Evolutionary conservation across 805 yeast species (phyloP).

Genomic region (Lipomyces japonicus): DNA sequence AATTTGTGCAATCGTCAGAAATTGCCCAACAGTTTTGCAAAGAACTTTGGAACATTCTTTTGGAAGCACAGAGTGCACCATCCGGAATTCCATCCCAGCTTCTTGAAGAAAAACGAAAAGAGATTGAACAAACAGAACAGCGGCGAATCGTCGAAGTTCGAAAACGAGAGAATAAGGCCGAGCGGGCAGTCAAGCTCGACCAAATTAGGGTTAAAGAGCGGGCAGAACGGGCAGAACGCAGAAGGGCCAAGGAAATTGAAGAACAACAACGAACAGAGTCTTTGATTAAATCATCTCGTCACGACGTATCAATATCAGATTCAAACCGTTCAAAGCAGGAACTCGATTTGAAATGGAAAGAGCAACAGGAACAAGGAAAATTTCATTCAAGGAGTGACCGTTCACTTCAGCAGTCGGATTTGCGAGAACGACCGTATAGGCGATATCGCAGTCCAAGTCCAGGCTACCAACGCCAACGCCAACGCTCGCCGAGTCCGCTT

Average conservation of each 20-base stretch:
- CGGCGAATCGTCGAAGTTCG: neutral
- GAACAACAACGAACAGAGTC: neutral
- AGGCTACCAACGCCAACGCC: no score
- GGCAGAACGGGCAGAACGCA: neutral
- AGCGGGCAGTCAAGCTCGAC: slow-evolving; percentile 5
- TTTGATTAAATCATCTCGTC: no score
- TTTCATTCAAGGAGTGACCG: no score
- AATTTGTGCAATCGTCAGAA: neutral
- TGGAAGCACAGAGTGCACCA: slow-evolving; percentile 8
- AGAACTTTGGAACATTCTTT: slow-evolving; percentile 6
- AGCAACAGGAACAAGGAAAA: no score
- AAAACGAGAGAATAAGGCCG: neutral
- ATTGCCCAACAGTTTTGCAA: slow-evolving; percentile 9
- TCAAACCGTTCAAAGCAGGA: no score
- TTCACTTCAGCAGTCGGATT: no score
- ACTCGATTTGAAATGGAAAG: no score
- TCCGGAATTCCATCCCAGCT: slow-evolving; percentile 7
- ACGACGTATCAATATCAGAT: no score
- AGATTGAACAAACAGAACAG: neutral
- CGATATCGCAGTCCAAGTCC: no score
- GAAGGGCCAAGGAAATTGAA: neutral
- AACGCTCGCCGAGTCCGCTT: no score
- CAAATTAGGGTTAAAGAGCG: neutral
- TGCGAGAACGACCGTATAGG: no score
- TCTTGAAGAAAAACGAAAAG: neutral